phyloP scores from a whole-genome alignment of 805 yeast genomes.

The Cyberlindnera sargentensis region DNA sequence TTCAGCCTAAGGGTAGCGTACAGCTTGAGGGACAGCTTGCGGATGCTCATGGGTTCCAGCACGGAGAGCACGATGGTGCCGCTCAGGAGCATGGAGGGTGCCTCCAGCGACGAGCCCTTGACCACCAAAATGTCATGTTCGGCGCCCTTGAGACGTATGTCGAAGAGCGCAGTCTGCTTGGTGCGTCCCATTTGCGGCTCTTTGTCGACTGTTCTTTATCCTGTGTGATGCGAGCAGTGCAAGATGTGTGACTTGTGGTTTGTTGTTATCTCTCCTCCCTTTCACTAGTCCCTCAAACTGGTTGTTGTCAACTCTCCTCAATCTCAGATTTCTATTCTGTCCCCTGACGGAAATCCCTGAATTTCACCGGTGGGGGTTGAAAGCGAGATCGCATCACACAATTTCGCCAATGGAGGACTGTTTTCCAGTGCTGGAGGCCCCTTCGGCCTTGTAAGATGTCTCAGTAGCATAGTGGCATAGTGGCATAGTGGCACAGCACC shows the following conservation, averaged over 20 bases:
- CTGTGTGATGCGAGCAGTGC: too few relatives aligned
- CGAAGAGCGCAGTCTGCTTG: slow-evolving; percentile 36
- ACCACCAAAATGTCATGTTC: slow-evolving; percentile 77
- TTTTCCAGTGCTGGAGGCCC: too few relatives aligned
- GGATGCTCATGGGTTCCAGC: slow-evolving; percentile 66
- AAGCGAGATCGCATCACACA: too few relatives aligned
- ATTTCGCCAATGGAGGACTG: too few relatives aligned
- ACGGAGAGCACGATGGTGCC: slow-evolving; percentile 77
- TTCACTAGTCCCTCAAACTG: slow-evolving; percentile 3
- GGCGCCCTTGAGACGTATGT: slow-evolving; percentile 51
- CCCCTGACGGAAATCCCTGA: too few relatives aligned
- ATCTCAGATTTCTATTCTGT: too few relatives aligned
- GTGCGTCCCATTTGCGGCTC: slow-evolving; percentile 3
- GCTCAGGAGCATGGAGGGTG: slow-evolving; percentile 64
- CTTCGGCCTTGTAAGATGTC: too few relatives aligned
- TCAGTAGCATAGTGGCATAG: too few relatives aligned
- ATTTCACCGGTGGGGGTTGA: too few relatives aligned
- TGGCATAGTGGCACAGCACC: too few relatives aligned
- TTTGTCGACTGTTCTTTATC: too few relatives aligned
- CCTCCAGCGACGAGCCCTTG: slow-evolving; percentile 72
- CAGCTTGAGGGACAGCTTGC: slow-evolving; percentile 54
- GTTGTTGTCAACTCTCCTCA: background rate
- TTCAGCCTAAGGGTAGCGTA: slow-evolving; percentile 60
- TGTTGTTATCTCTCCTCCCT: slow-evolving; percentile 1
- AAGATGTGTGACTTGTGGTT: too few relatives aligned